phyloP scores from a whole-genome alignment of 306 rosid species.

The Lithocarpus polystachyus region DNA sequence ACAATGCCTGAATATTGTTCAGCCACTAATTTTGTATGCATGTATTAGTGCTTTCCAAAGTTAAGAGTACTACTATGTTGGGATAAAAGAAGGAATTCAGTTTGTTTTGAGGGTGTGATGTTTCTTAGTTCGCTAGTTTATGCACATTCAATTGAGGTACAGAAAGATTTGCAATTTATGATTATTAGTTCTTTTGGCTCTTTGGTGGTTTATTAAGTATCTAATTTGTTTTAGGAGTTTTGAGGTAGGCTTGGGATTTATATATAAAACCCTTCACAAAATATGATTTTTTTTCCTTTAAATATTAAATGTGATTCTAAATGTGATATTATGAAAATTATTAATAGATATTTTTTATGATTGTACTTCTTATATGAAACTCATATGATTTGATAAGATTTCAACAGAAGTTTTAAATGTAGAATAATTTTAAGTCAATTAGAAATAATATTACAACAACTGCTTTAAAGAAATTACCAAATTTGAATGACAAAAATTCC shows the following conservation, averaged over 20 bases:
- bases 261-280: neutral
- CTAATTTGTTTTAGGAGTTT: neutral
- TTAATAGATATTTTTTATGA: too few species aligned
- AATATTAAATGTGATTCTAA: too few species aligned
- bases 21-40: constrained; percentile 32
- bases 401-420: too few species aligned
- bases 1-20: constrained; percentile 6
- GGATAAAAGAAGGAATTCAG: neutral
- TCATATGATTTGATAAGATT: too few species aligned
- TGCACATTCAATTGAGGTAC: constrained; percentile 15
- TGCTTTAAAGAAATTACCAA: neutral
- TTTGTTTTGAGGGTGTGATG: constrained; percentile 11
- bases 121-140: constrained; percentile 13
- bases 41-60: constrained; percentile 2
- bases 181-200: neutral
- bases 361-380: too few species aligned
- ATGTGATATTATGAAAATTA: too few species aligned
- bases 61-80: neutral
- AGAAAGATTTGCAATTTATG: constrained; percentile 6
- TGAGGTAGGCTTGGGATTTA: neutral
- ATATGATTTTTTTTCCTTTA: too few species aligned
- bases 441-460: neutral
- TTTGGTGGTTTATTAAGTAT: neutral
- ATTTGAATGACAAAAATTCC: neutral
- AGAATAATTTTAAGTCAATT: too few species aligned